Conservation (phyloP, 2,329 filamentous ascomycete genomes). For the Stemphylium vesicarium region DNA sequence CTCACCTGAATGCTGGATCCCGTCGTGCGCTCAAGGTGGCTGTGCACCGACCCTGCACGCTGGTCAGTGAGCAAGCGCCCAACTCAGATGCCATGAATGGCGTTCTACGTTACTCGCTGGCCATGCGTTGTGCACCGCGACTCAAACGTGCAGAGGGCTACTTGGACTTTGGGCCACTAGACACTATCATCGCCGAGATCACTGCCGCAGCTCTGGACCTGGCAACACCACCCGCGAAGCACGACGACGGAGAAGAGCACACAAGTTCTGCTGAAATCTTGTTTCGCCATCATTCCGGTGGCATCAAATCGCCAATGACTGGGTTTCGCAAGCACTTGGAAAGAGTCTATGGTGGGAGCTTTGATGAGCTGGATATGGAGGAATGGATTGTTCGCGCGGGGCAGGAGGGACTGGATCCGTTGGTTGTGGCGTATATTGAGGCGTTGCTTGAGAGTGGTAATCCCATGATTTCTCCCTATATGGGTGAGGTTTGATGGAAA, state of each 20-base stretch:
- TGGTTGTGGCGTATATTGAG: not conserved
- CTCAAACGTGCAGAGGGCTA: not conserved
- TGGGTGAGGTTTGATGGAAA: no score
- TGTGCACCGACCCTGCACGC: not conserved
- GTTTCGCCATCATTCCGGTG: not conserved
- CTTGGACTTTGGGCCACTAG: not conserved
- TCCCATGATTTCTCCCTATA: no score
- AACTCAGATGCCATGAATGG: not conserved
- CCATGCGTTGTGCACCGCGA: not conserved
- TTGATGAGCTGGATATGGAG: not conserved
- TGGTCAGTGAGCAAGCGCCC: not conserved
- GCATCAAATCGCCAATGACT: not conserved
- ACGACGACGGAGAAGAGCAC: no score
- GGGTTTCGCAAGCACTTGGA: not conserved
- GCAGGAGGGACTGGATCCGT: not conserved
- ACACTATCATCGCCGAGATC: not conserved
- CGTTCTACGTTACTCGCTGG: not conserved
- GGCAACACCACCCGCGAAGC: no score
- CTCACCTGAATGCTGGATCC: not conserved
- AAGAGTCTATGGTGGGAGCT: not conserved
- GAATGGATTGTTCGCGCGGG: not conserved
- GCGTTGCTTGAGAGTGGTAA: not conserved
- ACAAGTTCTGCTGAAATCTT: no score
- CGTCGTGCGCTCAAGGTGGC: not conserved
- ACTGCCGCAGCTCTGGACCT: not conserved